Evolutionary conservation across 2,329 filamentous ascomycete genomes (phyloP), one percentile per base, ranked within the genome.

Genomic region (Fusarium kyushuense): DNA sequence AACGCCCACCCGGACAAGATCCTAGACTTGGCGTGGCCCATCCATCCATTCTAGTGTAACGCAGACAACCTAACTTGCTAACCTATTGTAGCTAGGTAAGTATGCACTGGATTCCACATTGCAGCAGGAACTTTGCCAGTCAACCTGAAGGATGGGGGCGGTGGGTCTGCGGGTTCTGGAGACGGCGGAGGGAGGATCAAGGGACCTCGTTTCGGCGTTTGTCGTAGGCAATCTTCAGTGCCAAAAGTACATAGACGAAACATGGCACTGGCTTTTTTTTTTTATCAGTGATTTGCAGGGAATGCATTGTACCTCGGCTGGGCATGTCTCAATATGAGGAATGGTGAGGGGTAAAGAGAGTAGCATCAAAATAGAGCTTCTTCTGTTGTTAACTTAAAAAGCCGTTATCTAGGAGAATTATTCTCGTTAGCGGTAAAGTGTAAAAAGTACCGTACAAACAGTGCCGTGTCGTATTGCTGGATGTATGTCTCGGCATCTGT

Each of bases 61-160:
- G 46, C 46, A 38, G 13, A 25, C 47, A 38, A 38, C 32, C 17
- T 38, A 12, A 27, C 13, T 8, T 17, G 13, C 46, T 49, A 27
- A 27, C 32, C 11, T 17, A 27, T 32, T 49, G 32, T 25, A 42
- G 23, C 40, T 27, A 25, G 6, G 40, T 16, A 27, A 4, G 9
- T 16, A 27, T 10, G 16, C 23, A 42, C 40, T 25, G 40, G 16
- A 25, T 16, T 49, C 23, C 27, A 16, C 23, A 27, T 9, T n/a
- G n/a, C n/a, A 49, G 46, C 32, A 48, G 30, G 40, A 21, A n/a
- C 35, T 54, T 25, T 57, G 36, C 61, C 58, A 52, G 69, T 58
- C 56, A 59, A 63, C 57, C 54, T 65, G 60, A 62, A 54, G 60
- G 69, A 66, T 54, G 66, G 69, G 58, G 58, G 41, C 21, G 30